Conservation (phyloP, 2,329 filamentous ascomycete genomes). For the Onygena corvina region DNA sequence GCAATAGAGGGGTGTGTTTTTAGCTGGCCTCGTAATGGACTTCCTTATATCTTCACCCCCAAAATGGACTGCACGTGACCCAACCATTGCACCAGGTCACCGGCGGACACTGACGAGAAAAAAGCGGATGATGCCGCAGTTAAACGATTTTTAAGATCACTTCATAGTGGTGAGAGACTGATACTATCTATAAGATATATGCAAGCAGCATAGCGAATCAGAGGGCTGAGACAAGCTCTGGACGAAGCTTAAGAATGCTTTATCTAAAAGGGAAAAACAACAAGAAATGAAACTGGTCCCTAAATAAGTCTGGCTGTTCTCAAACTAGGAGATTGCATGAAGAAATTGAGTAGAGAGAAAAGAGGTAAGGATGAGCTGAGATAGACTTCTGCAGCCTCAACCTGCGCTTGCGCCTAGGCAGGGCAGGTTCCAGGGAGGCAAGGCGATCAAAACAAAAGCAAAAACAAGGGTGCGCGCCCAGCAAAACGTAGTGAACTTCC, state of each 20-base stretch:
- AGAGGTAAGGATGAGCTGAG: not conserved
- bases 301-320: not conserved
- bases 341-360: not conserved
- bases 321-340: not conserved
- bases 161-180: too few species aligned
- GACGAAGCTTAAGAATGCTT: not conserved
- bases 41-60: too few species aligned
- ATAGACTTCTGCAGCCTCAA: not conserved
- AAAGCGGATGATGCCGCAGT: too few species aligned
- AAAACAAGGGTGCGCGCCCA: too few species aligned
- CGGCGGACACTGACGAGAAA: too few species aligned
- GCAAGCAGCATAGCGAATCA: too few species aligned
- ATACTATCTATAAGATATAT: too few species aligned
- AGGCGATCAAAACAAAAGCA: not conserved
- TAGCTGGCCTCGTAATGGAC: too few species aligned
- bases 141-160: too few species aligned
- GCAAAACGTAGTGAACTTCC: not conserved
- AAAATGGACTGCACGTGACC: too few species aligned
- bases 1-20: too few species aligned
- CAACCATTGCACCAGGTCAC: too few species aligned
- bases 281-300: not conserved
- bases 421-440: not conserved
- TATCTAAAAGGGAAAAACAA: not conserved
- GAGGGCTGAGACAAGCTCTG: constrained; percentile 1
- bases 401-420: not conserved